Evolutionary conservation across 2,329 filamentous ascomycete genomes (phyloP).

Genomic region (Keithomyces neogunnii): DNA sequence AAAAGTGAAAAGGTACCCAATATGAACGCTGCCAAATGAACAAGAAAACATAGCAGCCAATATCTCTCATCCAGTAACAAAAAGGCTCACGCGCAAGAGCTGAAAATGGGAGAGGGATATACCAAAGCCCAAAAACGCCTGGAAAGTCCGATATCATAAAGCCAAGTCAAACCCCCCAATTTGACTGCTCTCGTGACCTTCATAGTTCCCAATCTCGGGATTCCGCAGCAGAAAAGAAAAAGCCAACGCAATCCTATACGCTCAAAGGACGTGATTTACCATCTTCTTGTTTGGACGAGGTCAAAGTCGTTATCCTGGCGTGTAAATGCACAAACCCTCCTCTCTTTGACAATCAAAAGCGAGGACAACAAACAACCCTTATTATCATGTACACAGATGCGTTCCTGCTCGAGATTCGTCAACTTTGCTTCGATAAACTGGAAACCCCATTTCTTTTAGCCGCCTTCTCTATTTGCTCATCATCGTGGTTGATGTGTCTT

Average conservation of each 20-base stretch:
- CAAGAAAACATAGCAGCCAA: neutral
- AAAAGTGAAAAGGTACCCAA: neutral
- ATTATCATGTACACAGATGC: constrained; percentile 19
- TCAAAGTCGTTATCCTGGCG: neutral
- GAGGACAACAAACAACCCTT: neutral
- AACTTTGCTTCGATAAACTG: neutral
- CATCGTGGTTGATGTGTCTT: constrained; percentile 6
- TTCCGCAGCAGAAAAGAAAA: constrained; percentile 4
- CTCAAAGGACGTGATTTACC: constrained; percentile 10
- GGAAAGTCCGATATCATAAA: constrained; percentile 13
- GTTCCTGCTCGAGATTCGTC: constrained; percentile 7
- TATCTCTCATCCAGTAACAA: neutral
- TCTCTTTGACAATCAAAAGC: constrained; percentile 10
- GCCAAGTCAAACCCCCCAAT: constrained; percentile 4
- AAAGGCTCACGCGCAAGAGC: neutral
- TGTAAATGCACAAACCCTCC: constrained; percentile 16
- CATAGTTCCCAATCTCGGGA: neutral
- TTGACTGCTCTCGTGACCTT: neutral
- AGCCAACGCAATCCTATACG: neutral
- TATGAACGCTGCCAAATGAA: constrained; percentile 12
- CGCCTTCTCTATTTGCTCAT: constrained; percentile 10
- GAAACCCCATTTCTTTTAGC: constrained; percentile 6
- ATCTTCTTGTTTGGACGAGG: neutral
- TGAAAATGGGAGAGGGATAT: constrained; percentile 7
- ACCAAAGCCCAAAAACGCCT: constrained; percentile 11